Base-by-base conservation (phyloP, 1,284 basidiomycete species). In the Fomitopsis betulina region DNA sequence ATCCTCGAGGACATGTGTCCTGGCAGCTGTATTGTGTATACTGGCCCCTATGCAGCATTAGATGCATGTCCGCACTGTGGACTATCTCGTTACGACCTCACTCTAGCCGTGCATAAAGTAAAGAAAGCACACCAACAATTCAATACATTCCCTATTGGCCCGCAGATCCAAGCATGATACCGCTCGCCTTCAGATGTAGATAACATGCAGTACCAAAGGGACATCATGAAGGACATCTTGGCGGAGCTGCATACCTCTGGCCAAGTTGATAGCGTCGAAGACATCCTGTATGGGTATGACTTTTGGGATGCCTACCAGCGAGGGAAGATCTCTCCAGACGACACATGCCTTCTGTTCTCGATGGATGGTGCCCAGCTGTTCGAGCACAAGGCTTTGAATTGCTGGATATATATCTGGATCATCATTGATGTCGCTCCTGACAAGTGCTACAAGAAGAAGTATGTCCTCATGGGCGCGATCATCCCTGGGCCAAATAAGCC, bases 361-460 rank as follows among this genome's bases (percentile, higher is more conserved):
- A 40, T 70, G 5, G 71, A 73, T 38, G 67, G 71, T 15, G 70
- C 67, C 0, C 72, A 73, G 55, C 66, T 73, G 0, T 73, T 71
- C 42, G 12, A 23, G 1, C 53, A 53, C 39, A 72, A 71, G 54
- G 9, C 25, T 2, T 69, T 68, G 0, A 64, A 70, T 38, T 68
- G 66, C 50, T 71, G 69, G 68, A 65, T 72, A 1, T 68, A 63
- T 19, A 66, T 70, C 2, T 72, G 68, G 68, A 56, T 71, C 6
- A 12, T 71, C 3, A 23, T 68, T 5, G 58, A 70, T 47, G 51
- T 61, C 15, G 5, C 60, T 2, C 70, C 69, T 2, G 58, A 59
- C 19, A 1, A n/a, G 4, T 63, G 63, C 0, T 71, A 70, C 58
- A 69, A 69, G 57, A 68, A 70, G 49, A 33, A 40, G 7, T 58